Conservation (phyloP, 75 land plant genomes). For the Larix kaempferi region DNA sequence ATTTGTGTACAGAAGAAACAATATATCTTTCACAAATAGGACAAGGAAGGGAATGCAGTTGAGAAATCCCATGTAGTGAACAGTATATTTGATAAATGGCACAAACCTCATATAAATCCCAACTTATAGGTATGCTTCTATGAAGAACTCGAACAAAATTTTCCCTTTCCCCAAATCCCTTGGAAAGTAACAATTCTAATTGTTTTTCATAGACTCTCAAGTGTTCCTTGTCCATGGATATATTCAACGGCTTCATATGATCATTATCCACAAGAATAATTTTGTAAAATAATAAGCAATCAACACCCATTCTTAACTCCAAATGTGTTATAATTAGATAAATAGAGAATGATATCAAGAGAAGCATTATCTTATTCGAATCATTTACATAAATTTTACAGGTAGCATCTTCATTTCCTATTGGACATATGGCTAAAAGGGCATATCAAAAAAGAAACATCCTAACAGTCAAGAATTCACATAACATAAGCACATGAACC, state of each 20-base stretch:
- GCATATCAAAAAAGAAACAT: too few relatives aligned
- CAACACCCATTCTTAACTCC: not conserved
- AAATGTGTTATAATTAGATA: not conserved
- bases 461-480: too few relatives aligned
- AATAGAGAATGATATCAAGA: not conserved
- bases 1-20: not conserved
- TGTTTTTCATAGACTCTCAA: slow-evolving; percentile 67
- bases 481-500: too few relatives aligned
- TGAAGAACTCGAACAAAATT: slow-evolving; percentile 59
- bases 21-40: not conserved
- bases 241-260: slow-evolving; percentile 21
- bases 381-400: not conserved
- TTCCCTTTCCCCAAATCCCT: slow-evolving; percentile 65
- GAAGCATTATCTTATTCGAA: not conserved
- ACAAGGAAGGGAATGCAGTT: not conserved
- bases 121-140: slow-evolving; percentile 34
- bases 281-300: not conserved
- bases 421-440: too few relatives aligned
- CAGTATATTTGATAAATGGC: slow-evolving; percentile 31
- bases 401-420: not conserved
- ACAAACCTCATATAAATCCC: slow-evolving; percentile 54
- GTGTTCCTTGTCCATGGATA: slow-evolving; percentile 65
- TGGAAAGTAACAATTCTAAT: slow-evolving; percentile 39
- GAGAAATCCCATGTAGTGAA: not conserved
- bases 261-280: slow-evolving; percentile 18